Evolutionary conservation across 179 eudicot species (phyloP), one percentile per base, ranked within the genome.

Genomic region (Sideroxylon spinosum): DNA sequence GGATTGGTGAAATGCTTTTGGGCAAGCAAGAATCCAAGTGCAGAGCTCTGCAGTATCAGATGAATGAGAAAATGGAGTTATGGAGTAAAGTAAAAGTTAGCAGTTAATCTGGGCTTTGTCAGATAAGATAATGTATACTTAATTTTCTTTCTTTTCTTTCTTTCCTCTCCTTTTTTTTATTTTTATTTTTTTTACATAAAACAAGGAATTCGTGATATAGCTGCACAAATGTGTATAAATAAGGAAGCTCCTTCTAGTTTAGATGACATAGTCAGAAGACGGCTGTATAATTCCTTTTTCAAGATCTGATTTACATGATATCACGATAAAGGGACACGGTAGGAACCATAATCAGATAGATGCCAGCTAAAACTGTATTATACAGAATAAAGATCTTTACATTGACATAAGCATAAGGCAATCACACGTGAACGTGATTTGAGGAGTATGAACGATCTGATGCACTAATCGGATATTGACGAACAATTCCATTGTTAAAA

Each of bases 1-100:
- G 97, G 98, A 78, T 94, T 94, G 49, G 97, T 94, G 85, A 96
- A 96, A 85, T 96, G 99, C 80, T 88, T 96, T 76, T 96, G 99
- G 60, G 99, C 99, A 77, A 96, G 86, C 68, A 96, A 84, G 81
- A 96, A 96, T 64, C 98, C 98, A 46, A 94, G 98, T 68, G 99
- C 99, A 70, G 98, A 93, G 84, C 99, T 95, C 99, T 95, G 89
- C 29, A 73, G 50, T 69, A 28, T 60, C 25, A 14, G 10, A 65
- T 65, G 20, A 23, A 60, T 10, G 7, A 28, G n/a, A 9, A 65
- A 76, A 44, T 2, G 0, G 16, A 52, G 70, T 63, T 26, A 48
- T 1, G 5, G 26, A 60, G 55, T 5, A 22, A 19, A 22, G 13
- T 22, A 44, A 19, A 25, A 46, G 46, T 48, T 16, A 14, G 60